These are phyloP conservation scores for Scheffersomyces stipitis DNA, from an alignment of 805 yeast genomes.

Conservation along the genomic window DNA sequence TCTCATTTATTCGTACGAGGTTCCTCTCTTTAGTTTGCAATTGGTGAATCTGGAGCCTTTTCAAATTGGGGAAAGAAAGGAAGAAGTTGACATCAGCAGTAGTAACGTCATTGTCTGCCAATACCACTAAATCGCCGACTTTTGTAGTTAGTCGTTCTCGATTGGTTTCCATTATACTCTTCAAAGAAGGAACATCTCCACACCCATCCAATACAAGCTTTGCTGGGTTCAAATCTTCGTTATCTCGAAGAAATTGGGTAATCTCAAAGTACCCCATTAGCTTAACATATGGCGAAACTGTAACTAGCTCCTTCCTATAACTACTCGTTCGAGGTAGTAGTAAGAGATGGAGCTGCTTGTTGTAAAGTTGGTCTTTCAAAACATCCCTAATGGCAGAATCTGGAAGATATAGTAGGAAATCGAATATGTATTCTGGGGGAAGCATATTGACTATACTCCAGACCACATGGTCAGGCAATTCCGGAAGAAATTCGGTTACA, in stretches of 20 bases:
- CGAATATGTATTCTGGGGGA: slow-evolving; percentile 20
- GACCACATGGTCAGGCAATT: slow-evolving; percentile 24
- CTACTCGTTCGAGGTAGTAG: too few species aligned
- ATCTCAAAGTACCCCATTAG: slow-evolving; percentile 29
- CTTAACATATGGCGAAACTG: too few species aligned
- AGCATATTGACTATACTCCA: slow-evolving; percentile 15
- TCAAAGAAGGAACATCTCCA: slow-evolving; percentile 29
- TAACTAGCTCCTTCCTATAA: too few species aligned
- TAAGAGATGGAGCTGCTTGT: slow-evolving; percentile 29
- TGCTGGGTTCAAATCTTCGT: slow-evolving; percentile 28
- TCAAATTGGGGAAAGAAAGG: slow-evolving; percentile 23
- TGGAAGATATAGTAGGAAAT: slow-evolving; percentile 20
- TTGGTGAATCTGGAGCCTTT: slow-evolving; percentile 29
- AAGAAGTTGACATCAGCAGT: slow-evolving; percentile 20
- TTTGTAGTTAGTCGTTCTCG: slow-evolving; percentile 12
- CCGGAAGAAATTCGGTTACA: slow-evolving; percentile 9
- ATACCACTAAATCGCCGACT: slow-evolving; percentile 17
- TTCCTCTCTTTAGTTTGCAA: slow-evolving; percentile 15
- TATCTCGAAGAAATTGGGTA: slow-evolving; percentile 28
- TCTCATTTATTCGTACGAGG: slow-evolving; percentile 1
- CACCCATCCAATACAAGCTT: slow-evolving; percentile 28
- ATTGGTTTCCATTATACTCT: slow-evolving; percentile 20
- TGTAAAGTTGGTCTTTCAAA: slow-evolving; percentile 25
- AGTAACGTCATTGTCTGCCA: slow-evolving; percentile 25
- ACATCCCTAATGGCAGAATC: slow-evolving; percentile 16